Conservation (phyloP, 179 eudicot genomes). For the Vitellaria paradoxa region DNA sequence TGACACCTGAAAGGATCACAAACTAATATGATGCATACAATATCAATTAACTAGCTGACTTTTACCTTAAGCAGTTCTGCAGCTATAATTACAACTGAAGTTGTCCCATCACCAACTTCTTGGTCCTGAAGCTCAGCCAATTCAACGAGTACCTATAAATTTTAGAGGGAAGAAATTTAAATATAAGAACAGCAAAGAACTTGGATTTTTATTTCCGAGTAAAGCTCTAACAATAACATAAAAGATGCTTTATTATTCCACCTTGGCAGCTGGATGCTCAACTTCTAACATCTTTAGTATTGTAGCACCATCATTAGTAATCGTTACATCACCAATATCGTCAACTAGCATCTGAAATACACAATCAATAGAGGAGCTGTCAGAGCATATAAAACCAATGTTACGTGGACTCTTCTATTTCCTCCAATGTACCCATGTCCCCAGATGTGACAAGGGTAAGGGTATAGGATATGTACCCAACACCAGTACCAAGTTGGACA, state of each 20-base stretch:
- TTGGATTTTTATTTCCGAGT: background rate
- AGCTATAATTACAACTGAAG: constrained; percentile 90
- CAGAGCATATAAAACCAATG: constrained; percentile 3
- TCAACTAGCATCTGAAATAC: constrained; percentile 83
- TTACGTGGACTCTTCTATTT: too few relatives aligned
- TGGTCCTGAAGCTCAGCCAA: constrained; percentile 97
- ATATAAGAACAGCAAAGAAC: background rate
- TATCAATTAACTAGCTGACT: background rate
- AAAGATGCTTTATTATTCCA: constrained; percentile 17
- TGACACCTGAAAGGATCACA: background rate
- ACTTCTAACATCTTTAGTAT: constrained; percentile 96
- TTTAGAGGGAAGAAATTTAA: background rate
- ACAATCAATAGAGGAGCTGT: background rate
- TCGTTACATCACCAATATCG: constrained; percentile 97
- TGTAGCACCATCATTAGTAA: constrained; percentile 99
- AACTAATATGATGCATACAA: background rate
- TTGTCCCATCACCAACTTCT: constrained; percentile 98
- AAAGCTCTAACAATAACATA: background rate
- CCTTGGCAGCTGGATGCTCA: constrained; percentile 99
- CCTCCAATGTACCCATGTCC: too few relatives aligned
- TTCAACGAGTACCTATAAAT: constrained; percentile 75
- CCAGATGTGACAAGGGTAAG: too few relatives aligned
- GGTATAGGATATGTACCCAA: too few relatives aligned
- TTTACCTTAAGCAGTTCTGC: constrained; percentile 90
- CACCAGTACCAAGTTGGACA: too few relatives aligned